These are phyloP conservation scores for Yamadazyma conglobata DNA, from an alignment of 1,139 yeast genomes.

Conservation along the genomic window DNA sequence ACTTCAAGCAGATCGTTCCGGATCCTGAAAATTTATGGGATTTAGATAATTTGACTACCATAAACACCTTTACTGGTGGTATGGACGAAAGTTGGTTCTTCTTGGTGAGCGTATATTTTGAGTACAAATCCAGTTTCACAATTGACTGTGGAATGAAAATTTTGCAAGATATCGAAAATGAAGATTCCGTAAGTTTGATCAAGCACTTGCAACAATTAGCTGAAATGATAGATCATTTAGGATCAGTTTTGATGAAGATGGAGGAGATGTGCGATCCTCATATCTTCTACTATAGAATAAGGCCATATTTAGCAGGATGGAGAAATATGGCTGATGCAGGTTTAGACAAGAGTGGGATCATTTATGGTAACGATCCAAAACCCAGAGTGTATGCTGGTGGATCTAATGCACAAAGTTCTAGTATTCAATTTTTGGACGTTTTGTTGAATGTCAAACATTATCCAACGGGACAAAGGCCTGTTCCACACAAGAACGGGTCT, in stretches of 20 bases:
- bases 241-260: conserved; percentile 76
- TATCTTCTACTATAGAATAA: conserved; percentile 75
- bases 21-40: conserved; percentile 39
- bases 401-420: conserved; percentile 88
- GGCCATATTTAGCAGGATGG: conserved; percentile 96
- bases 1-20: conserved; percentile 64
- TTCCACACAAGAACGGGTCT: conserved; percentile 21
- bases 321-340: conserved; percentile 88
- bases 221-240: conserved; percentile 69
- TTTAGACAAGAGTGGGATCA: conserved; percentile 67
- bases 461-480: conserved; percentile 65
- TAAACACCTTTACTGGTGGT: conserved; percentile 84
- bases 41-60: conserved; percentile 70
- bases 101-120: conserved; percentile 82
- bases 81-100: conserved; percentile 95
- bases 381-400: conserved; percentile 80
- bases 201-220: conserved; percentile 61
- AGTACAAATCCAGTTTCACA: conserved; percentile 75
- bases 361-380: conserved; percentile 62
- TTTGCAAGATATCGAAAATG: conserved; percentile 25
- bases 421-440: conserved; percentile 82
- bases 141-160: conserved; percentile 51
- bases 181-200: conserved; percentile 37
- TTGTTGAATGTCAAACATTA: conserved; percentile 72
- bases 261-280: conserved; percentile 96